phyloP scores from a whole-genome alignment of 352 stramenopile genomes.

The Pythium scleroteichum region DNA sequence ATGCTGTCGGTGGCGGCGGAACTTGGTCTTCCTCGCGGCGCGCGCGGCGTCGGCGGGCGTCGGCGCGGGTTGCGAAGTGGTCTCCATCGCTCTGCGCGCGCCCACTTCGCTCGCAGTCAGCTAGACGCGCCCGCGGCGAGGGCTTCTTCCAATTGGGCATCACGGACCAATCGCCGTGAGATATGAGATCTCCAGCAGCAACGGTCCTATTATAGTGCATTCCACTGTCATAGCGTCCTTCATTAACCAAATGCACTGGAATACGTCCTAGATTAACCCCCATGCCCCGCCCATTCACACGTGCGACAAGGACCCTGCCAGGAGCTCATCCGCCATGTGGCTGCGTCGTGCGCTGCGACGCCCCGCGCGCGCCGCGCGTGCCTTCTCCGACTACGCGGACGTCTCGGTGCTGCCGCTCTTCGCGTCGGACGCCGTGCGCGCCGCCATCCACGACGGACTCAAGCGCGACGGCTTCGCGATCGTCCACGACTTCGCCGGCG shows the following conservation, averaged over 20 bases:
- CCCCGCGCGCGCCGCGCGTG: neutral
- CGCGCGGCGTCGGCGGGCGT: neutral
- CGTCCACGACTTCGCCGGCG: conserved; percentile 41
- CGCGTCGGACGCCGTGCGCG: conserved; percentile 32
- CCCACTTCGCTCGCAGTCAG: neutral
- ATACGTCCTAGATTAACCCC: no score
- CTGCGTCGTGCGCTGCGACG: neutral
- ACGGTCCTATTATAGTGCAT: no score
- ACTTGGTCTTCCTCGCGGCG: conserved; percentile 8
- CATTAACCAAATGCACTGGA: no score
- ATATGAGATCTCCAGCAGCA: no score
- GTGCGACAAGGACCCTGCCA: no score
- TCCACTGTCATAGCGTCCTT: no score
- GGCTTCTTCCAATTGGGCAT: no score
- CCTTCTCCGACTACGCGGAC: conserved; percentile 30
- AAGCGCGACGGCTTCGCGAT: conserved; percentile 43
- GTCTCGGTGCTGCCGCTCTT: conserved; percentile 52
- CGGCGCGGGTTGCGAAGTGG: neutral
- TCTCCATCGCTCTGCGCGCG: neutral
- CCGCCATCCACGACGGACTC: conserved; percentile 41
- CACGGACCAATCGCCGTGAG: no score
- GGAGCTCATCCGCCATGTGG: no score
- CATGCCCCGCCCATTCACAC: no score
- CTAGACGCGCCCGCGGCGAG: no score
- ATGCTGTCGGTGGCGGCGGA: no score